These are phyloP conservation scores for Pelagomonas calceolata DNA, from an alignment of 108 stramenopile species.

Conservation along the genomic window DNA sequence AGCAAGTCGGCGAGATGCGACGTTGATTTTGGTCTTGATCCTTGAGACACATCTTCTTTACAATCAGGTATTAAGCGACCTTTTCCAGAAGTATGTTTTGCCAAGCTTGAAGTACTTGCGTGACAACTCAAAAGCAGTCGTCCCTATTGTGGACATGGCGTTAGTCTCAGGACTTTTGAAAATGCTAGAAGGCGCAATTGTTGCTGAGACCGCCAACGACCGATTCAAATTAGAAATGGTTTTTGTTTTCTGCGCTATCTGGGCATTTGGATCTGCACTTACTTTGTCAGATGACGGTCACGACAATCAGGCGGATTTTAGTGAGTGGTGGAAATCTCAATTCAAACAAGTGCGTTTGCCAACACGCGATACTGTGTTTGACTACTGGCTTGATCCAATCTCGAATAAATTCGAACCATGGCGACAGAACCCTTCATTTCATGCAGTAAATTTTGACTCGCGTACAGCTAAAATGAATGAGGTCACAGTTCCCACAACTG, in stretches of 20 bases:
- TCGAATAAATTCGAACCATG: slow-evolving; percentile 49
- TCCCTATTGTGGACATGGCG: slow-evolving; percentile 34
- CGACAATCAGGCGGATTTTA: slow-evolving; percentile 47
- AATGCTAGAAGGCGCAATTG: slow-evolving; percentile 46
- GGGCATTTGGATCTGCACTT: slow-evolving; percentile 53
- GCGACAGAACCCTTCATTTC: slow-evolving; percentile 36
- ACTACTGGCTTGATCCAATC: slow-evolving; percentile 52
- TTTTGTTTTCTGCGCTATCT: slow-evolving; percentile 52
- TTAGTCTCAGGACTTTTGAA: slow-evolving; percentile 39
- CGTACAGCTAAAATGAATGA: slow-evolving; percentile 28
- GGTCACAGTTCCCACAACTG: slow-evolving; percentile 54
- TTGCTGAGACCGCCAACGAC: slow-evolving; percentile 18
- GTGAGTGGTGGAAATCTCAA: slow-evolving; percentile 45
- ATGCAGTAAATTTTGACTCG: slow-evolving; percentile 39
- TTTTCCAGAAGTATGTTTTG: slow-evolving; percentile 7
- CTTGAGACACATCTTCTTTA: too few species aligned
- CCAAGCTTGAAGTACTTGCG: slow-evolving; percentile 35
- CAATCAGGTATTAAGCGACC: slow-evolving; percentile 1
- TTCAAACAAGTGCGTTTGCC: slow-evolving; percentile 53
- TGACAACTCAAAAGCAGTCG: slow-evolving; percentile 33
- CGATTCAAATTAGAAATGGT: slow-evolving; percentile 35
- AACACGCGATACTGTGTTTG: slow-evolving; percentile 54
- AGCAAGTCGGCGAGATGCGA: too few species aligned
- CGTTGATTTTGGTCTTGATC: too few species aligned
- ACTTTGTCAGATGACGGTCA: slow-evolving; percentile 39